Evolutionary conservation across 306 rosid species (phyloP).

Genomic region (Trifolium fragiferum): DNA sequence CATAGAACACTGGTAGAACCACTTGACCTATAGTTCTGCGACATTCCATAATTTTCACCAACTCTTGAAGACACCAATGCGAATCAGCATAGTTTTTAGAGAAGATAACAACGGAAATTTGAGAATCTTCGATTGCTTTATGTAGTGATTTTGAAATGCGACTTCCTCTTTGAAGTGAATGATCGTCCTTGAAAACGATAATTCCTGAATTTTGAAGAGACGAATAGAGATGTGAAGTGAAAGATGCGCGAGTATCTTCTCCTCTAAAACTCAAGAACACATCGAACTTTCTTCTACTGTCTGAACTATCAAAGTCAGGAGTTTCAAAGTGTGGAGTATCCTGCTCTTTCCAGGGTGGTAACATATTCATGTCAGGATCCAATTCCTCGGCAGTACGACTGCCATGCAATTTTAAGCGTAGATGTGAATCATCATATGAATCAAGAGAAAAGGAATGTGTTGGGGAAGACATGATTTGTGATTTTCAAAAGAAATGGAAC

Average conservation of each 20-base stretch:
- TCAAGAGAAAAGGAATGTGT: too few relatives aligned
- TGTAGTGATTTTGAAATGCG: background rate
- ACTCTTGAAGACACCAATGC: slow-evolving; percentile 4
- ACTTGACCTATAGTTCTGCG: background rate
- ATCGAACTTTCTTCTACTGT: background rate
- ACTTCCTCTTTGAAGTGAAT: background rate
- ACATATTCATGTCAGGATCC: too few relatives aligned
- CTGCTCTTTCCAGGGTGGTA: too few relatives aligned
- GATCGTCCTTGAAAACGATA: background rate
- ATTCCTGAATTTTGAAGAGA: background rate
- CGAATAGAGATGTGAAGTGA: background rate
- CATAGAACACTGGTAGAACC: slow-evolving; percentile 32
- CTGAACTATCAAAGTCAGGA: too few relatives aligned
- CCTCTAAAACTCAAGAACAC: slow-evolving; percentile 27
- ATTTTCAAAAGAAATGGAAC: too few relatives aligned
- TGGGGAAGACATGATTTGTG: too few relatives aligned
- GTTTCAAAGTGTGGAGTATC: too few relatives aligned
- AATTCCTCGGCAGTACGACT: too few relatives aligned
- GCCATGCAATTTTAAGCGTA: too few relatives aligned
- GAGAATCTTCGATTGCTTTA: background rate
- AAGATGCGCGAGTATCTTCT: background rate
- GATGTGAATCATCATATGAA: too few relatives aligned
- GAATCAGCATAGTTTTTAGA: slow-evolving; percentile 14
- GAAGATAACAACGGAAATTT: background rate
- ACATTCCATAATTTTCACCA: background rate